Evolutionary conservation across 768 basidiomycete genomes (phyloP).

Genomic region (Kwoniella sp.): DNA sequence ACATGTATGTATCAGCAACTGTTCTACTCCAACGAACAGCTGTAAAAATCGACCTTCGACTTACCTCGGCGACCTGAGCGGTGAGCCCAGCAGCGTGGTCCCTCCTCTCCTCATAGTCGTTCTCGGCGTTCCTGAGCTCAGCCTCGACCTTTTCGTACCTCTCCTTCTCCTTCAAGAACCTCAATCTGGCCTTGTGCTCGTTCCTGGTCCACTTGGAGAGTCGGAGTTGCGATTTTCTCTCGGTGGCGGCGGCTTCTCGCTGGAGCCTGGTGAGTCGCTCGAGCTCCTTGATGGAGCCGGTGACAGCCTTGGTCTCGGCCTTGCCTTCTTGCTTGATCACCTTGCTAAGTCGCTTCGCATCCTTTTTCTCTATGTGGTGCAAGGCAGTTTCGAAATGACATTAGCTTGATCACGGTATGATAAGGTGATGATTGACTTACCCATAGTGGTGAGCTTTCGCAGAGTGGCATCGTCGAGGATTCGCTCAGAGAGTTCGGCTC

Average conservation of each 20-base stretch:
- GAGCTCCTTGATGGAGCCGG: constrained; percentile 67
- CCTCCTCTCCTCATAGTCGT: constrained; percentile 60
- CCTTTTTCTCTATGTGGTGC: constrained; percentile 48
- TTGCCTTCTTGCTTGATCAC: constrained; percentile 72
- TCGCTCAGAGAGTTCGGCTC: constrained; percentile 48
- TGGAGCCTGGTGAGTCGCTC: constrained; percentile 72
- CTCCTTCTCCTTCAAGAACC: constrained; percentile 66
- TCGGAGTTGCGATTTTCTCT: constrained; percentile 63
- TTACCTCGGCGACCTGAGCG: constrained; percentile 63
- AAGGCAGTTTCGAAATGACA: too few species aligned
- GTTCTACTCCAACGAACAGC: background rate
- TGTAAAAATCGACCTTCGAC: background rate
- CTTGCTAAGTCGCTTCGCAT: constrained; percentile 67
- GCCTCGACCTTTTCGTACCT: constrained; percentile 53
- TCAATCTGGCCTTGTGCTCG: constrained; percentile 68
- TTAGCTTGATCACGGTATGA: background rate
- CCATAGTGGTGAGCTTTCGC: constrained; percentile 47
- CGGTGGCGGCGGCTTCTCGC: constrained; percentile 64
- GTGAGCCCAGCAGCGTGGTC: constrained; percentile 66
- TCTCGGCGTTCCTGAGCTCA: constrained; percentile 52
- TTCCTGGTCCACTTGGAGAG: constrained; percentile 63
- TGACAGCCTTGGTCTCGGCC: constrained; percentile 67
- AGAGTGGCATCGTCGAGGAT: constrained; percentile 48
- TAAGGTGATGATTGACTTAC: constrained; percentile 6
- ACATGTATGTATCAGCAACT: background rate